A percentile compares a stretch with the other conserved stretches of the same genome.
These are phyloP conservation scores for Solanum sparsipilum DNA, from an alignment of 257 asterid genomes.

Conservation along the genomic window DNA sequence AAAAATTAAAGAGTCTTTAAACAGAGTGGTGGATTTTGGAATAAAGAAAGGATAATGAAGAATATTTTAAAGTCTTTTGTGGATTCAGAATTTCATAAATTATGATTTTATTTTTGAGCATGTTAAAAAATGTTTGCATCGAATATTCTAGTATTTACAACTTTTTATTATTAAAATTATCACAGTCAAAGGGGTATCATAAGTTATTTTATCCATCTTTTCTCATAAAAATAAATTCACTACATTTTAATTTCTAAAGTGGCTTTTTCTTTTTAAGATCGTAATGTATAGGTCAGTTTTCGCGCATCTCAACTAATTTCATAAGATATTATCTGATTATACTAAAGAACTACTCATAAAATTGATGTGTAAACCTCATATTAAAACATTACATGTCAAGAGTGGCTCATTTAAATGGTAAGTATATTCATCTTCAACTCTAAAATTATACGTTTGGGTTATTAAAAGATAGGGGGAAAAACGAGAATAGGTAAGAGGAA, in stretches of 20 bases:
- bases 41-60: conserved; percentile 41
- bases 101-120: not conserved
- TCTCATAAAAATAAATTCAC: not conserved
- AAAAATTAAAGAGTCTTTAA: conserved; percentile 25
- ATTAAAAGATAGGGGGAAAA: too few species aligned
- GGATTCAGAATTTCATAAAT: not conserved
- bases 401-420: too few species aligned
- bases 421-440: too few species aligned
- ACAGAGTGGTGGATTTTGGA: conserved; percentile 27
- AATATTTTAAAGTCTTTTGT: conserved; percentile 23
- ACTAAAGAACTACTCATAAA: not conserved
- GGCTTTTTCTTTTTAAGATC: too few species aligned
- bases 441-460: too few species aligned
- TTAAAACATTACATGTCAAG: not conserved
- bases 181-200: not conserved
- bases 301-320: too few species aligned
- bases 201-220: not conserved
- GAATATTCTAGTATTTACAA: not conserved
- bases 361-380: not conserved
- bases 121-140: not conserved
- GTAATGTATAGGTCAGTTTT: too few species aligned
- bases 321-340: not conserved
- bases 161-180: not conserved
- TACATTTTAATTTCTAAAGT: not conserved
- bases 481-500: too few species aligned